These are phyloP conservation scores for Leucosporidium scottii DNA, from an alignment of 768 basidiomycete species.

Conservation along the genomic window DNA sequence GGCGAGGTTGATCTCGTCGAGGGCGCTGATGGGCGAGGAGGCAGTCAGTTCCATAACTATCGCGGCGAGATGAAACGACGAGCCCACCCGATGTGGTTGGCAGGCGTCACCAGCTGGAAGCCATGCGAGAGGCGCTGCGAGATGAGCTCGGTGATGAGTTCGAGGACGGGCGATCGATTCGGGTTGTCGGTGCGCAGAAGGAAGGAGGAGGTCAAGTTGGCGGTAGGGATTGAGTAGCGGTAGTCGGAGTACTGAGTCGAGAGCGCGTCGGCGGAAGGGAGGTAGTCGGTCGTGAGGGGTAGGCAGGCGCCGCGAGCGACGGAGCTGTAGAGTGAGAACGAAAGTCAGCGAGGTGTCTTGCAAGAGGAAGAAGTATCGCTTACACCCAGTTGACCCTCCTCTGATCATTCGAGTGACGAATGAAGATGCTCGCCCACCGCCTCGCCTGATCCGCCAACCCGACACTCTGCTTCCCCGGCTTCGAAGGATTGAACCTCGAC, in stretches of 20 bases:
- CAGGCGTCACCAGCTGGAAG: constrained; percentile 77
- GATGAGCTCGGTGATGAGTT: constrained; percentile 77
- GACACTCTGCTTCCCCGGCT: constrained; percentile 31
- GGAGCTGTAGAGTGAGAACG: constrained; percentile 6
- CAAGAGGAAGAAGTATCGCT: constrained; percentile 41
- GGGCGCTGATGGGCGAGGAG: neutral
- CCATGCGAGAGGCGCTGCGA: constrained; percentile 85
- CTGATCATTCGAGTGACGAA: constrained; percentile 63
- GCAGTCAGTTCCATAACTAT: neutral
- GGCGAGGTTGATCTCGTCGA: constrained; percentile 17
- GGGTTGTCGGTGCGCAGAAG: constrained; percentile 60
- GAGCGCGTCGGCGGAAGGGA: constrained; percentile 51
- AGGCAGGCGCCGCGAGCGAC: constrained; percentile 50
- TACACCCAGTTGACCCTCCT: constrained; percentile 82
- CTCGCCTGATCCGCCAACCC: constrained; percentile 49
- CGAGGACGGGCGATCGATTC: constrained; percentile 40
- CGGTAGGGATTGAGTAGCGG: constrained; percentile 80
- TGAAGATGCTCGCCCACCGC: constrained; percentile 79
- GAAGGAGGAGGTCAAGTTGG: constrained; percentile 76
- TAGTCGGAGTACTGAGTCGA: constrained; percentile 42
- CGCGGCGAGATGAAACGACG: neutral
- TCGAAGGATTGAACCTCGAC: constrained; percentile 24
- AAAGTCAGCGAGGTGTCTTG: neutral
- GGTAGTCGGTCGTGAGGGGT: constrained; percentile 82
- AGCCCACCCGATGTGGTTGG: constrained; percentile 51